Evolutionary conservation across 208 protist genomes (phyloP), one percentile per base, ranked within the genome.

Genomic region (Crithidia bombi): DNA sequence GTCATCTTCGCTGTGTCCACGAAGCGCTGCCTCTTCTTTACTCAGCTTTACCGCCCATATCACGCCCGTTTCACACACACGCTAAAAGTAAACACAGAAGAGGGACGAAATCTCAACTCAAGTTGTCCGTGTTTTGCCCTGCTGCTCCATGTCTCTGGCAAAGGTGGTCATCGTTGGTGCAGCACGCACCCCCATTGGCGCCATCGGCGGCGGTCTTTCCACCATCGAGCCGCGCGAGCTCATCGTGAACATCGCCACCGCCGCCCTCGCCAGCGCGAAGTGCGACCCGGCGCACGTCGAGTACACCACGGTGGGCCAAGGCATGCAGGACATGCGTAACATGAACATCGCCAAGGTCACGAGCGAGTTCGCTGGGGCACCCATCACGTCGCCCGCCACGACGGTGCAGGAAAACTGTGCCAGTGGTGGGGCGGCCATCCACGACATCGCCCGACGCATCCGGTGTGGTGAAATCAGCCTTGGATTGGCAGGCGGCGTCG

Each of bases 401-500:
- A 85, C 81, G 14, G 30, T 89, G 55, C 81, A 87, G 61, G 81
- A 92, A 64, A 89, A 92, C 72, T 89, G 83, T 55, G 78, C 83
- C 21, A 85, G 77, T 21, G 81, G 86, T 38, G 83, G 81, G 26
- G 81, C 79, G 10, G 83, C 81, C 52, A 86, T 86, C 44, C 83
- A 92, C 77, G 83, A 85, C 69, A 75, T 86, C 26, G 72, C 71
- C 23, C 83, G 81, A 39, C 77, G 78, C 28, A 75, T 92, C 43
- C 7, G 78, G 19, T 64, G 73, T 15, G 79, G 77, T 23, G 81
- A 92, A 65, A 85, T 89, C 50, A 51, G 75, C 36, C 75, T 89
- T 23, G 86, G 83, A 30, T n/a, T 89, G 25, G 81, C 86, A 15
- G 81, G 74, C 49, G 76, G 83, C 49, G 79, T 87, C 50, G 83